Percentiles rank a stretch among this genome's conserved stretches.
Evolutionary conservation across 495 filamentous ascomycete genomes (phyloP).

Genomic region (Daldinia decipiens): DNA sequence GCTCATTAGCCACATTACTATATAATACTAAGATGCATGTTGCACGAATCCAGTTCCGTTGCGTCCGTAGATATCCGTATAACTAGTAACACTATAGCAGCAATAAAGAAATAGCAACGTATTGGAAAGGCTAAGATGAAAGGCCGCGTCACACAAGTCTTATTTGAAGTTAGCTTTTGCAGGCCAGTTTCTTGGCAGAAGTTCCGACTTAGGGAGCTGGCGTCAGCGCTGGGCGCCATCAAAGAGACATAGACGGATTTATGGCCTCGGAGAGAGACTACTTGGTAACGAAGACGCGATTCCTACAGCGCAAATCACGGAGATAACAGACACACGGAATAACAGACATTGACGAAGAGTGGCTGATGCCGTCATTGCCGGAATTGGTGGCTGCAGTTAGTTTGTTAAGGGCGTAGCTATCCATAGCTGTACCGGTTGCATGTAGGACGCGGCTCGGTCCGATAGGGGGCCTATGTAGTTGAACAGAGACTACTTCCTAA

Average conservation of each 20-base stretch:
- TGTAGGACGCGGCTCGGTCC: neutral
- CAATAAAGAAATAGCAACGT: neutral
- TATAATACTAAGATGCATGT: constrained; percentile 1
- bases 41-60: constrained; percentile 12
- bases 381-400: neutral
- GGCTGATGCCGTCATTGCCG: neutral
- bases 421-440: neutral
- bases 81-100: neutral
- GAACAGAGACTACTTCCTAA: neutral
- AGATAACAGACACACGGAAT: constrained; percentile 2
- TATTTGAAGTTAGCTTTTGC: constrained; percentile 12
- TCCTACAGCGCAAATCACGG: neutral
- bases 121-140: constrained; percentile 1
- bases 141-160: constrained; percentile 30
- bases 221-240: constrained; percentile 7
- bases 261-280: neutral
- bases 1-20: neutral
- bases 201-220: constrained; percentile 14
- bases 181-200: constrained; percentile 27
- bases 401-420: neutral
- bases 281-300: neutral
- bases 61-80: neutral
- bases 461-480: neutral
- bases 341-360: neutral
- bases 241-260: neutral